phyloP scores from a whole-genome alignment of 2,329 filamentous ascomycete genomes.

The Reticulascus tulasneorum region DNA sequence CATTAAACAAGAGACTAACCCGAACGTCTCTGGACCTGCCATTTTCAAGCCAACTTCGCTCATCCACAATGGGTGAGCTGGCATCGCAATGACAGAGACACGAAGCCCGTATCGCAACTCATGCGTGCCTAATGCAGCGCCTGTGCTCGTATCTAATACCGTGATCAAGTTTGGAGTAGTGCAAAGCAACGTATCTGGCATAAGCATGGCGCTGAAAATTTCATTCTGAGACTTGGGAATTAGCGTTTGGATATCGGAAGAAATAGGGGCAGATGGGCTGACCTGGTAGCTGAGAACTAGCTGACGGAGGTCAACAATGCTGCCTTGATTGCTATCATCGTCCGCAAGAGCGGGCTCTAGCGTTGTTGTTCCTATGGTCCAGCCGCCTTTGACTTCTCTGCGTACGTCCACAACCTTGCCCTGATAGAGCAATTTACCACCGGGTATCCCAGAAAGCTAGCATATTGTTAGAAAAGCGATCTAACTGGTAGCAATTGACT shows the following conservation, averaged over 20 bases:
- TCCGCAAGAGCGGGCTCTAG: slow-evolving; percentile 27
- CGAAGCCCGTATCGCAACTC: slow-evolving; percentile 28
- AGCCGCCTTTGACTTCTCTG: slow-evolving; percentile 33
- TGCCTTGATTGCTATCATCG: slow-evolving; percentile 17
- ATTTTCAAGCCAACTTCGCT: slow-evolving; percentile 17
- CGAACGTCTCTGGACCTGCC: slow-evolving; percentile 15
- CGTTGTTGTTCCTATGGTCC: slow-evolving; percentile 38
- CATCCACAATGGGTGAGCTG: slow-evolving; percentile 7
- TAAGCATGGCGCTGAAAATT: no score
- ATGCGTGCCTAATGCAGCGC: slow-evolving; percentile 31
- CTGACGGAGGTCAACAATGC: no score
- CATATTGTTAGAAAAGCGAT: no score
- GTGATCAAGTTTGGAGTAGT: slow-evolving; percentile 38
- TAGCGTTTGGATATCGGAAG: not conserved
- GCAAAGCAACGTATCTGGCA: no score
- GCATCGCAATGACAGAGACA: slow-evolving; percentile 17
- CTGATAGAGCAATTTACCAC: slow-evolving; percentile 31
- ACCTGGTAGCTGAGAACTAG: no score
- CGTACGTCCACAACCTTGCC: slow-evolving; percentile 37
- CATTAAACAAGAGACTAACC: no score
- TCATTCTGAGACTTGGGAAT: slow-evolving; percentile 9
- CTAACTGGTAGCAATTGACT: no score
- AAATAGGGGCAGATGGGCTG: not conserved
- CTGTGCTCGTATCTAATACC: slow-evolving; percentile 31
- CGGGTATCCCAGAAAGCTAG: no score